Evolutionary conservation across 345 rosid species (phyloP).

Genomic region (Populus euphratica): DNA sequence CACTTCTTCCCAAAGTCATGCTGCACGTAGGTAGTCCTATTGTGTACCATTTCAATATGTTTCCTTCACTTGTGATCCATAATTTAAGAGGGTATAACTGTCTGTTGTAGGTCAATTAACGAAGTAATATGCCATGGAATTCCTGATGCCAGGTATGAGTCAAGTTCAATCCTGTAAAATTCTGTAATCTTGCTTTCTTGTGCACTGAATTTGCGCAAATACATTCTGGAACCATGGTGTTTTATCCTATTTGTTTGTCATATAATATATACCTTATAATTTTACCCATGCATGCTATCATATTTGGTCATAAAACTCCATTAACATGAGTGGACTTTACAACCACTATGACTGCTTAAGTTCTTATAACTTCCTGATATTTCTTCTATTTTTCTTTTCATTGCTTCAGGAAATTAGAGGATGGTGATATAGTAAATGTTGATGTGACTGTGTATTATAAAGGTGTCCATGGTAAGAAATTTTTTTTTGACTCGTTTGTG

Average conservation of each 20-base stretch:
- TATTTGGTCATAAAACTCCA: too few relatives aligned
- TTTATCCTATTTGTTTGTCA: background rate
- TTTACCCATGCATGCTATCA: background rate
- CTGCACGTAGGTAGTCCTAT: slow-evolving; percentile 93
- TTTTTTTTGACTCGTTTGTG: background rate
- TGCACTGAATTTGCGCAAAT: background rate
- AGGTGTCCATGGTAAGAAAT: slow-evolving; percentile 81
- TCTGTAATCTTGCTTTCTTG: background rate
- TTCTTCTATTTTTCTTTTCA: slow-evolving; percentile 1
- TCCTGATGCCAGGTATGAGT: slow-evolving; percentile 87
- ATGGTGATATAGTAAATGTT: slow-evolving; percentile 90
- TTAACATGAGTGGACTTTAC: too few relatives aligned
- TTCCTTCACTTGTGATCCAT: slow-evolving; percentile 3
- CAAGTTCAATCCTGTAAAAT: background rate
- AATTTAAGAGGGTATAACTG: slow-evolving; percentile 18
- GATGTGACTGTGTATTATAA: slow-evolving; percentile 84
- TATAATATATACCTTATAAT: background rate
- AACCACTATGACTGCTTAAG: too few relatives aligned
- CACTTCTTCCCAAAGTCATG: slow-evolving; percentile 96
- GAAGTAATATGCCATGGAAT: slow-evolving; percentile 99
- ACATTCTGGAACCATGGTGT: background rate
- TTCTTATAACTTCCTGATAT: too few relatives aligned
- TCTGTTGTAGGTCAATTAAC: slow-evolving; percentile 74
- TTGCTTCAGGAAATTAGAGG: slow-evolving; percentile 72
- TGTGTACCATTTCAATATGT: slow-evolving; percentile 14